Percentiles rank a stretch among this genome's conserved stretches.
Evolutionary conservation across 352 stramenopile species (phyloP).

Genomic region (Pythium phragmiticola): DNA sequence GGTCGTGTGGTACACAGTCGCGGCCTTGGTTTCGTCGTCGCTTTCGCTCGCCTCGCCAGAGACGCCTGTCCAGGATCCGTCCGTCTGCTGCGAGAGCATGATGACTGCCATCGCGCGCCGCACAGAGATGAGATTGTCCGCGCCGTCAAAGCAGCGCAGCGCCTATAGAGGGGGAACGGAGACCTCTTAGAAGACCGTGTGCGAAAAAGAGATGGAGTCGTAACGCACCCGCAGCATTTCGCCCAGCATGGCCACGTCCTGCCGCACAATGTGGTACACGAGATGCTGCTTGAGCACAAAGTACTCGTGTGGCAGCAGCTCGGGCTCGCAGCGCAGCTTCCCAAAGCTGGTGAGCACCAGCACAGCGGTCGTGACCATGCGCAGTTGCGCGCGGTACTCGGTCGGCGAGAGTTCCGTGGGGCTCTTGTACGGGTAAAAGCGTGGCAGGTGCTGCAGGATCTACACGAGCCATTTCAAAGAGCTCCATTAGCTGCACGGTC

Average conservation of each 20-base stretch:
- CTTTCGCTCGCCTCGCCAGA: neutral
- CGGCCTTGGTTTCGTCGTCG: conserved; percentile 1
- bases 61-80: conserved; percentile 54
- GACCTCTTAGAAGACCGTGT: neutral
- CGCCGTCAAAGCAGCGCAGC: conserved; percentile 68
- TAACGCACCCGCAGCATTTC: conserved; percentile 64
- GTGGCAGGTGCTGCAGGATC: conserved; percentile 61
- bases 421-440: conserved; percentile 84
- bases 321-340: conserved; percentile 63
- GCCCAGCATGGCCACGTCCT: conserved; percentile 67
- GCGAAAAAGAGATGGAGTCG: neutral
- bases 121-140: conserved; percentile 65
- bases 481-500: neutral
- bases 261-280: conserved; percentile 67
- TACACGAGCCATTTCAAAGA: neutral
- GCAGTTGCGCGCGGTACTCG: conserved; percentile 80
- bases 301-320: conserved; percentile 90
- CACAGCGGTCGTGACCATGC: conserved; percentile 83
- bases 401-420: conserved; percentile 54
- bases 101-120: conserved; percentile 70
- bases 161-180: conserved; percentile 34
- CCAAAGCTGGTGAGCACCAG: conserved; percentile 87
- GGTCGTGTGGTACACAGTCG: conserved; percentile 48
- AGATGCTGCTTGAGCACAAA: conserved; percentile 88
- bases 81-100: conserved; percentile 49